Evolutionary conservation across 73 alveolate genomes (phyloP), one percentile per base, ranked within the genome.

Genomic region (Stentor coeruleus): DNA sequence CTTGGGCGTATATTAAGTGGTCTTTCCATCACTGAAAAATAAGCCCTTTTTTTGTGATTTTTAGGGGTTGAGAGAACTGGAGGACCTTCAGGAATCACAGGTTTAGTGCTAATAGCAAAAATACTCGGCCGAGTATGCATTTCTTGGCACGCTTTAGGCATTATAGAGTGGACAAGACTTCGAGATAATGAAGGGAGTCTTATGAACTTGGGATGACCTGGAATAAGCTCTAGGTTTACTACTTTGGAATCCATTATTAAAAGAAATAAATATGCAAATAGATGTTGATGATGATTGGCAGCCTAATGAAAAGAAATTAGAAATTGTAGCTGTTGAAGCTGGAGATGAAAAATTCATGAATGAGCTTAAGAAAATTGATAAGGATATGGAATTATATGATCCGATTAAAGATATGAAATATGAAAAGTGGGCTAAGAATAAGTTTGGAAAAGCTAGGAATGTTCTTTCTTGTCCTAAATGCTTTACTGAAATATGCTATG

Each of bases 151-250:
- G 36, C 79, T 66, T 66, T 66, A 0, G 79, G 79, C 36, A 66
- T 37, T 20, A 66, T 66, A 20, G 79, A 66, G 37, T 66, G 79
- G 11, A 20, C 37, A 28, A 66, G 37, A 66, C 79, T 66, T 31
- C 79, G n/a, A 11, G 79, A 66, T 20, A 66, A 40, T 2, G 42
- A 26, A 26, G 79, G 79, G 1, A 66, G 41, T 31, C 79, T 66
- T 31, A 66, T 20, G 37, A 26, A 31, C 79, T 66, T 66, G n/a
- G 79, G 79, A 40, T 66, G 79, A 26, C 33, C 79, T 20, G 79
- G 79, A 66, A 66, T 14, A 11, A 33, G 40, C 14, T 66, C 39
- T 20, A 66, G 11, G 39, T 26, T 20, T 28, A 66, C 79, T 20
- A 66, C 11, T 66, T 66, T 66, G 33, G 79, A 15, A 28, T 66